A percentile compares a stretch with the other conserved stretches of the same genome.
Conservation (phyloP, 495 filamentous ascomycete genomes). For the Penicillium malachiteum region DNA sequence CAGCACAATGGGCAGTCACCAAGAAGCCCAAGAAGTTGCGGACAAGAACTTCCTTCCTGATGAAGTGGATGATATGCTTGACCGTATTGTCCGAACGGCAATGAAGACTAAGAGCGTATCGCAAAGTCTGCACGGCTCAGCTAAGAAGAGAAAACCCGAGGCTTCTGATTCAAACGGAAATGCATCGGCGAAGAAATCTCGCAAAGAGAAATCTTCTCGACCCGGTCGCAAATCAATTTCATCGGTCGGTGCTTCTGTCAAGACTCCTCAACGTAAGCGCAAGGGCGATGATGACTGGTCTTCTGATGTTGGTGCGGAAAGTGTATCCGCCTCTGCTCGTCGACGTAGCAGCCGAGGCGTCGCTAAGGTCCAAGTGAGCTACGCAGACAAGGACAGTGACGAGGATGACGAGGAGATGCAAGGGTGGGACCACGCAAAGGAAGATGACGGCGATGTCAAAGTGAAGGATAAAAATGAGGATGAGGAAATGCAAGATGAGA, state of each 20-base stretch:
- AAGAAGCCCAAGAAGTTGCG: slow-evolving; percentile 77
- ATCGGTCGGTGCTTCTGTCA: slow-evolving; percentile 28
- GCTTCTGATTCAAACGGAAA: slow-evolving; percentile 30
- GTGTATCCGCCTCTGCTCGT: slow-evolving; percentile 27
- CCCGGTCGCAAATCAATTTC: slow-evolving; percentile 42
- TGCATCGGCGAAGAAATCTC: slow-evolving; percentile 44
- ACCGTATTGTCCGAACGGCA: slow-evolving; percentile 56
- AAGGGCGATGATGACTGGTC: slow-evolving; percentile 45
- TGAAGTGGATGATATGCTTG: slow-evolving; percentile 73
- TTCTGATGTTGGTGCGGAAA: slow-evolving; percentile 35
- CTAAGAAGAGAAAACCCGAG: slow-evolving; percentile 53
- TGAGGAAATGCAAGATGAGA: slow-evolving; percentile 25
- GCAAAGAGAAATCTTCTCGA: slow-evolving; percentile 33
- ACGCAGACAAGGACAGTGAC: slow-evolving; percentile 56
- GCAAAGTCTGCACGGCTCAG: slow-evolving; percentile 21
- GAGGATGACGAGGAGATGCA: slow-evolving; percentile 56
- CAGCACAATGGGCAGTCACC: slow-evolving; percentile 67
- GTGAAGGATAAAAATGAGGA: slow-evolving; percentile 27
- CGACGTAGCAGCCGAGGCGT: slow-evolving; percentile 43
- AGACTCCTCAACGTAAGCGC: slow-evolving; percentile 46
- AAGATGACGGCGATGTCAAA: slow-evolving; percentile 21
- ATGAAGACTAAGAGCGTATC: slow-evolving; percentile 41
- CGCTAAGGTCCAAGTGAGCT: slow-evolving; percentile 40
- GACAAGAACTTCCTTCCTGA: slow-evolving; percentile 80
- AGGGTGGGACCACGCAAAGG: slow-evolving; percentile 28